Conservation (phyloP, 129 eudicot species). For the Scalesia atractyloides region DNA sequence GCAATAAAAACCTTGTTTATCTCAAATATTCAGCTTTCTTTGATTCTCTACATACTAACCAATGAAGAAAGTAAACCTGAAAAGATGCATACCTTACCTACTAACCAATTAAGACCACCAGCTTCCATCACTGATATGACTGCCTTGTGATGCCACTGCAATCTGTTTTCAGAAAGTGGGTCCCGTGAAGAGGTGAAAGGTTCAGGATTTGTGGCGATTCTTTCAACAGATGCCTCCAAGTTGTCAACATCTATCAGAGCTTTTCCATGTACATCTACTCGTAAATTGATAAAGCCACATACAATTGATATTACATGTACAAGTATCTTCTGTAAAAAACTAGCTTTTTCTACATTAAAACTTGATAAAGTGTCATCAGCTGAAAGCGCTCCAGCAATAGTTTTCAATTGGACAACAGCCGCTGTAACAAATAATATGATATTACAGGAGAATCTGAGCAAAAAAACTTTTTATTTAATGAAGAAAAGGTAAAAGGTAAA, state of each 20-base stretch:
- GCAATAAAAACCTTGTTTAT: not conserved
- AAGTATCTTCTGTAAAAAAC: slow-evolving; percentile 65
- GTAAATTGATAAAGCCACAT: slow-evolving; percentile 62
- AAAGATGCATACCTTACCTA: slow-evolving; percentile 92
- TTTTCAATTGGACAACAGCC: slow-evolving; percentile 90
- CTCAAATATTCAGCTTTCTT: slow-evolving; percentile 12
- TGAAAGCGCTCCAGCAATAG: slow-evolving; percentile 73
- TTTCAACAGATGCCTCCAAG: slow-evolving; percentile 46
- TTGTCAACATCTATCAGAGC: slow-evolving; percentile 37
- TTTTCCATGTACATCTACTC: slow-evolving; percentile 49
- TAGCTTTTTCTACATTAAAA: slow-evolving; percentile 54
- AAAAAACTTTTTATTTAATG: not conserved
- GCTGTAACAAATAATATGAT: slow-evolving; percentile 51
- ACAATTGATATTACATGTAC: slow-evolving; percentile 70
- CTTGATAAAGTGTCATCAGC: slow-evolving; percentile 63
- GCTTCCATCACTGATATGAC: slow-evolving; percentile 95
- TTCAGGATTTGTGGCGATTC: slow-evolving; percentile 38
- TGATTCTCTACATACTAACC: slow-evolving; percentile 25
- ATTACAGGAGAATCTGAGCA: slow-evolving; percentile 15
- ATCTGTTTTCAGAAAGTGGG: slow-evolving; percentile 52
- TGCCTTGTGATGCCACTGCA: slow-evolving; percentile 86
- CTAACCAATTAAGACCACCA: slow-evolving; percentile 99
- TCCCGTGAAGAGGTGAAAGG: slow-evolving; percentile 42
- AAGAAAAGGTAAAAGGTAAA: not conserved
- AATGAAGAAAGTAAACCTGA: slow-evolving; percentile 38